Percentiles rank a stretch among this genome's conserved stretches.
phyloP scores from a whole-genome alignment of 2,329 filamentous ascomycete genomes.

The Pseudocercospora musae region DNA sequence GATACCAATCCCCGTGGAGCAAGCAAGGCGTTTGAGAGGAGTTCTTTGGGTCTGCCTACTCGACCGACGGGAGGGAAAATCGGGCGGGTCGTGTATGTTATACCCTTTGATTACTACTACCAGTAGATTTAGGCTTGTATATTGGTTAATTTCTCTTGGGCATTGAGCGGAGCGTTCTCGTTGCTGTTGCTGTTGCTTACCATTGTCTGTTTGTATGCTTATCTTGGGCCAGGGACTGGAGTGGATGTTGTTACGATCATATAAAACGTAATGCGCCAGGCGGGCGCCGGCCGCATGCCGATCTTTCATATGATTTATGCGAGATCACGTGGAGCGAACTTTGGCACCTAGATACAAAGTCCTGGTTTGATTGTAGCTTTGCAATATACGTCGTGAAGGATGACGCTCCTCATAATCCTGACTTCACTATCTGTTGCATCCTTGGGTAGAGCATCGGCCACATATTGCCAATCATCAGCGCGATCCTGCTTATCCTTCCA shows the following conservation, averaged over 20 bases:
- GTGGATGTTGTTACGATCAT: not conserved
- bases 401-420: not conserved
- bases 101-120: not conserved
- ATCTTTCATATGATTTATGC: not conserved
- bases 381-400: too few species aligned
- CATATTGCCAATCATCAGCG: not conserved
- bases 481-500: not conserved
- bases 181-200: not conserved
- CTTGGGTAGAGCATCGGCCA: not conserved
- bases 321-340: not conserved
- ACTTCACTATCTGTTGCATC: not conserved
- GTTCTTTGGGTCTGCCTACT: not conserved
- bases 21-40: constrained; percentile 4
- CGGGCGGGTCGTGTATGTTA: not conserved
- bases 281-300: not conserved
- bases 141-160: not conserved
- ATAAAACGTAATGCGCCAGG: not conserved
- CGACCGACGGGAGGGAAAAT: not conserved
- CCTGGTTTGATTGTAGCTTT: too few species aligned
- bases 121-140: not conserved
- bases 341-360: too few species aligned
- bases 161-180: not conserved
- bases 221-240: not conserved
- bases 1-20: not conserved
- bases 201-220: not conserved